Evolutionary conservation across 176 grass and related monocot genomes (phyloP).

Genomic region (bread wheat (Triticum aestivum)): IWGSC_CS_RefSeq_v2.1 NC_057800.1:571606625-571607124

Average conservation of each 20-base stretch:
- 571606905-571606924: background rate
- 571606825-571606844: background rate
- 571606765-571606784: background rate
- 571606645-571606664: background rate
- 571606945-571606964: background rate
- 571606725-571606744: background rate
- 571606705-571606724: background rate
- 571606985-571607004: background rate
- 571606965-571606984: background rate
- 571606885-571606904: background rate
- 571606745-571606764: background rate
- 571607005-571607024: background rate
- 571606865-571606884: too few species aligned
- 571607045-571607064: background rate
- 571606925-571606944: background rate
- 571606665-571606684: background rate
- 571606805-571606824: background rate
- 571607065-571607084: background rate
- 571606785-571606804: background rate
- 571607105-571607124: too few species aligned
- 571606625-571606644: background rate
- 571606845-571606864: background rate
- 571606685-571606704: background rate
- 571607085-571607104: background rate
- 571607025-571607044: background rate